Base-by-base conservation (phyloP, 768 basidiomycete species). In the Tricholomella constricta region DNA sequence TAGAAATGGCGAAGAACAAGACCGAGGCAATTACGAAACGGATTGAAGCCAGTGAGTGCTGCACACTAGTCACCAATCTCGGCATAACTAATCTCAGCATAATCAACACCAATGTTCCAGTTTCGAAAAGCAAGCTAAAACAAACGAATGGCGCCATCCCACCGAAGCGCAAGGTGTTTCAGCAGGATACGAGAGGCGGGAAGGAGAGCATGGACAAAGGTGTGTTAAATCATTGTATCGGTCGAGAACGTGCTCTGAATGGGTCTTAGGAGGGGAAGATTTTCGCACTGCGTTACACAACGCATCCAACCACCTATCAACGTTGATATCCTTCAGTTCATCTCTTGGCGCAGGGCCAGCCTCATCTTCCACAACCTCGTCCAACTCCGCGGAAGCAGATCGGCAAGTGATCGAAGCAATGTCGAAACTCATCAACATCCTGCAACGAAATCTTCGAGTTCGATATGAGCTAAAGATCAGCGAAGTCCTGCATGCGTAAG, bases 401-500 rank as follows among this genome's bases (percentile, higher is more conserved):
- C 74, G 72, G n/a, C 72, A 80, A 42, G 72, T 85, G 45, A 76
- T 87, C 20, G 85, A 87, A 19, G 63, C 78, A 11, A 86, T 93
- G 80, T 75, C 77, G 4, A 80, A 79, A 56, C 68, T 95, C 4
- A 84, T 85, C 22, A 73, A 72, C 35, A 78, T 87, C 19, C 70
- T 95, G 2, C 86, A 85, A 59, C 79, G 84, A 20, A 86, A 86
- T 60, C 65, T 89, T 38, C 81, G 89, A 12, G 86, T 97, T 19
- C 79, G 86, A 45, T 91, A 87, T 62, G 88, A 94, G 62, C 61
- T 94, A 20, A 80, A 83, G 43, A 70, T 90, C 6, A 69, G 75
- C 0, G 88, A 94, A 36, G 70, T 94, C 17, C 71, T 92, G n/a
- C 75, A 84, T 62, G 84, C 81, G 94, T 96, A 61, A 66, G 92